Conservation (phyloP, 441 rosid genomes). For the Breynia disticha region DNA sequence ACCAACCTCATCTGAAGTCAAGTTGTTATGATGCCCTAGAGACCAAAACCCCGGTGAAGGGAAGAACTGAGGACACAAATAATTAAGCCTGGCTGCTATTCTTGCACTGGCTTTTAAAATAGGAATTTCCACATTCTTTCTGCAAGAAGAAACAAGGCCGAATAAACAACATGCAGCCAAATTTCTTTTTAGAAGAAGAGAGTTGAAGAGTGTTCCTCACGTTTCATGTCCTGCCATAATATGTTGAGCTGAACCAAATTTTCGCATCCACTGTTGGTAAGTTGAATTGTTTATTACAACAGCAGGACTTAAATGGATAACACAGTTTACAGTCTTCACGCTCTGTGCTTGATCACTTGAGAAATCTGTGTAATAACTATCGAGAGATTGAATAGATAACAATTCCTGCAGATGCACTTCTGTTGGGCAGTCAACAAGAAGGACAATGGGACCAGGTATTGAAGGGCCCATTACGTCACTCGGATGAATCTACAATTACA, state of each 20-base stretch:
- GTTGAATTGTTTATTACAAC: slow-evolving; percentile 39
- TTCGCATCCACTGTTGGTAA: slow-evolving; percentile 78
- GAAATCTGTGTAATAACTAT: slow-evolving; percentile 37
- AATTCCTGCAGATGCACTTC: slow-evolving; percentile 49
- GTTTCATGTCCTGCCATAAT: slow-evolving; percentile 81
- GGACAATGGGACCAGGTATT: slow-evolving; percentile 75
- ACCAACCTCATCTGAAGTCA: slow-evolving; percentile 40
- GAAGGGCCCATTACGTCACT: slow-evolving; percentile 94
- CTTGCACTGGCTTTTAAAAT: slow-evolving; percentile 77
- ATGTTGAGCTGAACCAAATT: slow-evolving; percentile 60
- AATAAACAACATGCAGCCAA: slow-evolving; percentile 12
- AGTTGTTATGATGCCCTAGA: slow-evolving; percentile 22
- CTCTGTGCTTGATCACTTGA: slow-evolving; percentile 17
- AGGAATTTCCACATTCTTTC: slow-evolving; percentile 80
- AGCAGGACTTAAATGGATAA: slow-evolving; percentile 78
- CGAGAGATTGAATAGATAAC: slow-evolving; percentile 36
- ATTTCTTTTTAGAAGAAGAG: slow-evolving; percentile 10
- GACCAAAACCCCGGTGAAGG: slow-evolving; percentile 85
- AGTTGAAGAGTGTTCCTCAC: slow-evolving; percentile 30
- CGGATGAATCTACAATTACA: slow-evolving; percentile 54
- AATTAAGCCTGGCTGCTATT: slow-evolving; percentile 72
- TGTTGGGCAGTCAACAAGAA: slow-evolving; percentile 91
- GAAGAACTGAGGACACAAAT: slow-evolving; percentile 90
- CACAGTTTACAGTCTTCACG: slow-evolving; percentile 50
- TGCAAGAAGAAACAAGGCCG: slow-evolving; percentile 19